Percentiles rank a stretch among this genome's conserved stretches.
Conservation (phyloP, 345 rosid species). For the Clausena lansium region DNA sequence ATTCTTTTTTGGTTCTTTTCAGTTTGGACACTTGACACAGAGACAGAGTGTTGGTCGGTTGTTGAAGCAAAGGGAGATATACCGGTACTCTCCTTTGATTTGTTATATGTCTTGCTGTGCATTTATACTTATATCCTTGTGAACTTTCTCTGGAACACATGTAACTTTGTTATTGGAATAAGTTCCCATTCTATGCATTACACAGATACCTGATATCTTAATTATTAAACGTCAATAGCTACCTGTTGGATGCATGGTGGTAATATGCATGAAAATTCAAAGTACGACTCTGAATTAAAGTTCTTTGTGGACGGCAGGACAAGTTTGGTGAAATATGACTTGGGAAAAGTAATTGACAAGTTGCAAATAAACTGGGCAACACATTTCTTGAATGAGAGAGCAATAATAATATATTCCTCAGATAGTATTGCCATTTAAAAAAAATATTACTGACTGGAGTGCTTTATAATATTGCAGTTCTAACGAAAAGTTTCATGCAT, state of each 20-base stretch:
- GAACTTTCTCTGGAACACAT: neutral
- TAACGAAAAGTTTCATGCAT: conserved; percentile 8
- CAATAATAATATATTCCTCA: neutral
- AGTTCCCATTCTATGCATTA: neutral
- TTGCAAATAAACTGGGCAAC: neutral
- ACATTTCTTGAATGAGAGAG: conserved; percentile 4
- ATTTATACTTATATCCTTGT: neutral
- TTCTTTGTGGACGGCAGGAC: neutral
- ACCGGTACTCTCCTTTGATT: conserved; percentile 49
- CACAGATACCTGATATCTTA: neutral
- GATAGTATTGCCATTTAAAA: neutral
- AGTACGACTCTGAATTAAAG: neutral
- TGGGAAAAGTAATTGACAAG: neutral
- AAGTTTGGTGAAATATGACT: conserved; percentile 5
- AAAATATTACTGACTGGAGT: neutral
- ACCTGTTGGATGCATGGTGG: neutral
- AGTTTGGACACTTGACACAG: conserved; percentile 95
- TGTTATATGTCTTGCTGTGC: neutral
- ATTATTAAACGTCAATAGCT: neutral
- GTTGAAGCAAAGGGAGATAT: conserved; percentile 95
- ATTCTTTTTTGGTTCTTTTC: conserved; percentile 25
- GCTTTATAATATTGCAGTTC: neutral
- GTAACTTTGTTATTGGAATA: neutral
- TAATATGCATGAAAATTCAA: neutral
- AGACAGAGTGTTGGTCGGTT: conserved; percentile 86